Evolutionary conservation across 2,329 filamentous ascomycete species (phyloP).

Genomic region (Calonectria hongkongensis): DNA sequence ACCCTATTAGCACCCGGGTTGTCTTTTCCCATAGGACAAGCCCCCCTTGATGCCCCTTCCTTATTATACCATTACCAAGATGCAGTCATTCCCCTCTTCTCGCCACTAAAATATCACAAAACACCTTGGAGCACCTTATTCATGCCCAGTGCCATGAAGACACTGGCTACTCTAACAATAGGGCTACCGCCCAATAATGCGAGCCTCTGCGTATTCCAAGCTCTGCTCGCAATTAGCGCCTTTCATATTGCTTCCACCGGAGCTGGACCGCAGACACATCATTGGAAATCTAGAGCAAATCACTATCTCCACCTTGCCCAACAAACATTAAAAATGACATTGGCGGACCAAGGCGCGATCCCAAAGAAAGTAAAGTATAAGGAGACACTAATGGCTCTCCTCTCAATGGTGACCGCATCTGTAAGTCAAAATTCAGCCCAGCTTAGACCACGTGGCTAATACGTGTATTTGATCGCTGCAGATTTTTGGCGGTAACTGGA

Average conservation of each 20-base stretch:
- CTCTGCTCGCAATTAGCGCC: constrained; percentile 6
- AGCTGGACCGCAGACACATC: not conserved
- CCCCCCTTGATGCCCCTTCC: not conserved
- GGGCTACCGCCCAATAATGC: constrained; percentile 10
- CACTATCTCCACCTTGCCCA: constrained; percentile 22
- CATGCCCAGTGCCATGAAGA: constrained; percentile 15
- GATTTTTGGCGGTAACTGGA: constrained; percentile 18
- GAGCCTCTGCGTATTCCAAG: constrained; percentile 18
- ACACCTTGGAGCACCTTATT: constrained; percentile 6
- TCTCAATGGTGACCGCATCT: constrained; percentile 20
- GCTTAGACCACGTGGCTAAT: not conserved
- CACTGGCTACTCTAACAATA: constrained; percentile 18
- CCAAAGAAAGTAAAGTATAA: constrained; percentile 21
- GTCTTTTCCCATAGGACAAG: constrained; percentile 16
- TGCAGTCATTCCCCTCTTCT: constrained; percentile 10
- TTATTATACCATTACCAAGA: constrained; percentile 22
- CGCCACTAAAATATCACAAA: constrained; percentile 8
- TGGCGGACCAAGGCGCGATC: not conserved
- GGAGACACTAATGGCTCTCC: constrained; percentile 2
- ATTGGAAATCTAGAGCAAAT: constrained; percentile 14
- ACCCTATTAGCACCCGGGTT: constrained; percentile 7
- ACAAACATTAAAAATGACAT: constrained; percentile 9
- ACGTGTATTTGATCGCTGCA: not conserved
- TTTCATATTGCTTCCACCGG: not conserved
- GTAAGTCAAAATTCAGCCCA: not conserved